These are phyloP conservation scores for Drosera capensis DNA, from an alignment of 148 eudicot species.

Conservation along the genomic window DNA sequence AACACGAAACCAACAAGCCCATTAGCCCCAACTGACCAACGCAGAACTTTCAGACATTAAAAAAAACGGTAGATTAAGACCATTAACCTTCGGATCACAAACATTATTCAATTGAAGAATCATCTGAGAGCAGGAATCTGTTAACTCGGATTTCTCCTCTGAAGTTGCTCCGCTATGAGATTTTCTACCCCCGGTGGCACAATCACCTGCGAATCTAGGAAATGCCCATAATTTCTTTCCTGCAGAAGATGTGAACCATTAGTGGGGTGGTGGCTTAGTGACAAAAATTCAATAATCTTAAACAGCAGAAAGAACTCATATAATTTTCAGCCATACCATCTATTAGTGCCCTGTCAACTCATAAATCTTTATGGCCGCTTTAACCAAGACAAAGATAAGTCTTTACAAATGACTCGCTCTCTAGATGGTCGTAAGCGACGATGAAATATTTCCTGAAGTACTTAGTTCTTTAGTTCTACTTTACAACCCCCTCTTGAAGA, in stretches of 20 bases:
- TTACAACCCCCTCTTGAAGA: too few relatives aligned
- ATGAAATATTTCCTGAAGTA: too few relatives aligned
- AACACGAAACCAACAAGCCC: neutral
- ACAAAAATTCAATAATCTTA: neutral
- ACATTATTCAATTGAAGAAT: constrained; percentile 94
- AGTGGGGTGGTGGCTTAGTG: neutral
- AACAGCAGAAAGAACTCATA: neutral
- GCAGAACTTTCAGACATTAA: constrained; percentile 1
- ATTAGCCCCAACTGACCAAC: neutral
- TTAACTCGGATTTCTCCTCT: constrained; percentile 69
- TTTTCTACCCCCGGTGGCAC: constrained; percentile 65
- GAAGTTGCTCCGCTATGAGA: constrained; percentile 41
- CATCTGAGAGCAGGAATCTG: constrained; percentile 95
- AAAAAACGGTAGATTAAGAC: neutral
- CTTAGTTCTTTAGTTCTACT: too few relatives aligned
- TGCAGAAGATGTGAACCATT: constrained; percentile 17
- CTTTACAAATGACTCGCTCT: too few relatives aligned
- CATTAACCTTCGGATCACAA: constrained; percentile 74
- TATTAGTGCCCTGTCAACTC: too few relatives aligned
- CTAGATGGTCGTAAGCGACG: too few relatives aligned
- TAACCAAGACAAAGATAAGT: too few relatives aligned
- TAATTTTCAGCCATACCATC: too few relatives aligned
- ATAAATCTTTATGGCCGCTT: too few relatives aligned
- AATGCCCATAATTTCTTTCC: constrained; percentile 80
- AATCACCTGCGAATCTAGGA: constrained; percentile 90